Evolutionary conservation across 768 basidiomycete genomes (phyloP).

Genomic region (Dentipellis fragilis): DNA sequence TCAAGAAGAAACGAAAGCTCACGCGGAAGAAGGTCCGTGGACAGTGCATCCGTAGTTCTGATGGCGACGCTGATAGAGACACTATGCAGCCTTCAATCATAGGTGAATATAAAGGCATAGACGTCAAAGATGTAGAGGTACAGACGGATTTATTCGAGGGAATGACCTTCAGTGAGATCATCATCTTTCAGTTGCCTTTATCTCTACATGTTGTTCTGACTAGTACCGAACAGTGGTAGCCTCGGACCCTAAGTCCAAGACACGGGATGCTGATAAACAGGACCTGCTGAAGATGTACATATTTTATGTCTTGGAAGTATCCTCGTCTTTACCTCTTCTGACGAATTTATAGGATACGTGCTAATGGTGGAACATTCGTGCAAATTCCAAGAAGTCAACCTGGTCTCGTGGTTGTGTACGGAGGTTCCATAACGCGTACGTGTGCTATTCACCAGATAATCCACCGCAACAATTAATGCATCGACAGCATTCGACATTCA

Average conservation of each 20-base stretch:
- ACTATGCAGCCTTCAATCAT: constrained; percentile 42
- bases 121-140: constrained; percentile 46
- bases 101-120: constrained; percentile 57
- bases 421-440: constrained; percentile 60
- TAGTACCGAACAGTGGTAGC: constrained; percentile 45
- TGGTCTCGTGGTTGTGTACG: constrained; percentile 53
- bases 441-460: constrained; percentile 2
- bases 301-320: background rate
- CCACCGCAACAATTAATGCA: background rate
- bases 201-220: background rate
- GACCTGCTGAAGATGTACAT: constrained; percentile 58
- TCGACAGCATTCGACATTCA: constrained; percentile 61
- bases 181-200: background rate
- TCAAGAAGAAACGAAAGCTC: constrained; percentile 54
- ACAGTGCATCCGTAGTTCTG: background rate
- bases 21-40: constrained; percentile 35
- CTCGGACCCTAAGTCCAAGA: constrained; percentile 63
- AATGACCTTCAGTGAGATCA: constrained; percentile 64
- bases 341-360: constrained; percentile 42
- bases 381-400: constrained; percentile 51
- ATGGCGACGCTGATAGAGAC: background rate
- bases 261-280: constrained; percentile 57
- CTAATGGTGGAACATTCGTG: constrained; percentile 56
- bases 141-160: constrained; percentile 62
- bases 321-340: background rate